Percentiles rank a stretch among this genome's conserved stretches.
These are phyloP conservation scores for Aspergillus sp. DNA, from an alignment of 2,329 filamentous ascomycete species.

Conservation along the genomic window DNA sequence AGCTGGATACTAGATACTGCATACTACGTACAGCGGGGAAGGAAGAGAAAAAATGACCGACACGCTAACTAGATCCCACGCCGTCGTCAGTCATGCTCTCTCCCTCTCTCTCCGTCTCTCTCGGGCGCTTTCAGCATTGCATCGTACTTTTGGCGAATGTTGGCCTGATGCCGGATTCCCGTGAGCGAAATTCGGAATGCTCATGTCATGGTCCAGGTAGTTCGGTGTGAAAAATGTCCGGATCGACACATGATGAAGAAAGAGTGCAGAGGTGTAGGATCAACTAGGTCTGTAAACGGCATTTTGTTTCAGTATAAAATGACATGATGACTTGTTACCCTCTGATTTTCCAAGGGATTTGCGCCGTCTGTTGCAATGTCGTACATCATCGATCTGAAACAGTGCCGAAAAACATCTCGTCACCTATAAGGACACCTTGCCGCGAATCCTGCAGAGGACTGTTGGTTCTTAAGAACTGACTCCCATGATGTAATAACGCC, in stretches of 20 bases:
- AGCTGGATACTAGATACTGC: no score
- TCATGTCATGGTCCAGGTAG: background rate
- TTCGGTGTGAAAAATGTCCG: background rate
- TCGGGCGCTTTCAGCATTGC: background rate
- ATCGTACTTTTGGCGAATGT: background rate
- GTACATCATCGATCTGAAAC: background rate
- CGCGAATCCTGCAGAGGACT: background rate
- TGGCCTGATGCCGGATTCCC: background rate
- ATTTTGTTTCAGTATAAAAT: background rate
- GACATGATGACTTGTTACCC: background rate
- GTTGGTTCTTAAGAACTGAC: background rate
- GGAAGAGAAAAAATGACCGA: background rate
- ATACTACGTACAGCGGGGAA: background rate
- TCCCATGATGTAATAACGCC: background rate
- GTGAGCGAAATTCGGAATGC: background rate
- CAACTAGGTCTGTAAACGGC: background rate
- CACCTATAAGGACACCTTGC: background rate
- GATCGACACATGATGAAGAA: background rate
- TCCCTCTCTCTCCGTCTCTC: background rate
- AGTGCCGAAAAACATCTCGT: background rate
- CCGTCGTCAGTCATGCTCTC: background rate
- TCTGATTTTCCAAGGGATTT: background rate
- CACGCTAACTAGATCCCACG: background rate
- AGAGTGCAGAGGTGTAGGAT: background rate
- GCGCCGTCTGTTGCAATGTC: background rate